Percentiles rank a stretch among this genome's conserved stretches.
Conservation (phyloP, 148 eudicot genomes). For the Oxyria digyna region DNA sequence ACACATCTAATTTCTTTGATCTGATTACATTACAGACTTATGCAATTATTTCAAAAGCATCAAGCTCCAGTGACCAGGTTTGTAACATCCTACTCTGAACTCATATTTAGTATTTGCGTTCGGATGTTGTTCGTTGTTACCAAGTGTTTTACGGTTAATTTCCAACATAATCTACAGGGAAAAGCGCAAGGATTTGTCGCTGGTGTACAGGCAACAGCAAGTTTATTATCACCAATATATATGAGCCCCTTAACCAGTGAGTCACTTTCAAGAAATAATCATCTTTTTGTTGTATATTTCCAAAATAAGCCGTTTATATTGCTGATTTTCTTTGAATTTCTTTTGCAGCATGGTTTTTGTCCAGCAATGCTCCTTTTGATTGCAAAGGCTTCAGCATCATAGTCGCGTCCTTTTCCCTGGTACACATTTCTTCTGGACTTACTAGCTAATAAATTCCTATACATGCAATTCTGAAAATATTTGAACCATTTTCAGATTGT, state of each 20-base stretch:
- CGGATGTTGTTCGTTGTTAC: too few relatives aligned
- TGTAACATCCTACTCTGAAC: slow-evolving; percentile 11
- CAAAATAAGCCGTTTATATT: background rate
- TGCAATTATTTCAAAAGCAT: slow-evolving; percentile 72
- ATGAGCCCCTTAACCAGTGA: slow-evolving; percentile 86
- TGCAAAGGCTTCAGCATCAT: slow-evolving; percentile 37
- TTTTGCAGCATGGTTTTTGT: slow-evolving; percentile 66
- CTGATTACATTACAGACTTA: slow-evolving; percentile 49
- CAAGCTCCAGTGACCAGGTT: slow-evolving; percentile 74
- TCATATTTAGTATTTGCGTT: background rate
- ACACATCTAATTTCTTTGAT: background rate
- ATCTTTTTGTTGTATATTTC: background rate
- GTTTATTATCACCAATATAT: slow-evolving; percentile 63
- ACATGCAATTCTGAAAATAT: background rate
- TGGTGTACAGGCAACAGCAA: slow-evolving; percentile 74
- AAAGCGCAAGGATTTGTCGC: slow-evolving; percentile 78
- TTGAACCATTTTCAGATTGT: slow-evolving; percentile 16
- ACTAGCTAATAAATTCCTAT: background rate
- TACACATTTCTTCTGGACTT: background rate
- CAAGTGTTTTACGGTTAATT: background rate
- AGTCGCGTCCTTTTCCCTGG: slow-evolving; percentile 68
- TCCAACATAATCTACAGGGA: slow-evolving; percentile 28
- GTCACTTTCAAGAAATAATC: slow-evolving; percentile 10
- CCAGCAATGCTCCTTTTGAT: slow-evolving; percentile 32
- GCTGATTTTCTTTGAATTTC: slow-evolving; percentile 2